These are phyloP conservation scores for Asterella californica DNA, from an alignment of 225 moss, liverwort and hornwort species.

Conservation along the genomic window DNA sequence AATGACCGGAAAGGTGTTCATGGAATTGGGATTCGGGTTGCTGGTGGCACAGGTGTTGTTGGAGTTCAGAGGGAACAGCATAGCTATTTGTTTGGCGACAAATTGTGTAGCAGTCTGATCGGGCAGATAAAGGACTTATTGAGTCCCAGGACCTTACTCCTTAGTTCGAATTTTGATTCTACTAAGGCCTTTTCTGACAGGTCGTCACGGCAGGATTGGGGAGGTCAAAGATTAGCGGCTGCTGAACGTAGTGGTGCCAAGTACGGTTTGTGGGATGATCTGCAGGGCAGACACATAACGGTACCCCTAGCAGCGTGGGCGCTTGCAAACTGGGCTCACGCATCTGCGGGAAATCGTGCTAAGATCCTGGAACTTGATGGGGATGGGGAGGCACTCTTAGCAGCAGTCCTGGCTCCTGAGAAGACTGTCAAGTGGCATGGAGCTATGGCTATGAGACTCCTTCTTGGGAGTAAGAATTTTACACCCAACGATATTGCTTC, in stretches of 20 bases:
- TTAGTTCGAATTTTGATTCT: constrained; percentile 3
- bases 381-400: constrained; percentile 78
- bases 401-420: constrained; percentile 79
- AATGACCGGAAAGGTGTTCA: constrained; percentile 62
- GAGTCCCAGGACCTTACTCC: constrained; percentile 9
- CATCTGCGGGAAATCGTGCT: constrained; percentile 73
- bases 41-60: constrained; percentile 76
- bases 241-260: constrained; percentile 23
- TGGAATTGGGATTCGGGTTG: constrained; percentile 73
- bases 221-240: constrained; percentile 12
- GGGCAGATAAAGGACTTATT: constrained; percentile 12
- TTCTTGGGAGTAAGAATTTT: constrained; percentile 67
- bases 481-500: constrained; percentile 61
- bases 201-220: constrained; percentile 17
- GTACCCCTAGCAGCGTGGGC: constrained; percentile 99
- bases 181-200: constrained; percentile 22
- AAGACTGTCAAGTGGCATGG: constrained; percentile 99
- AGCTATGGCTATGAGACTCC: constrained; percentile 75
- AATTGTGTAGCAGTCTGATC: constrained; percentile 3
- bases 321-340: constrained; percentile 88
- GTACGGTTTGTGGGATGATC: constrained; percentile 97
- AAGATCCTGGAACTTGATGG: constrained; percentile 74
- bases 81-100: constrained; percentile 7
- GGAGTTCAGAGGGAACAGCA: constrained; percentile 55
- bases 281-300: constrained; percentile 80